Conservation (phyloP, 1,139 yeast species). For the Yamadazyma blattariae region DNA sequence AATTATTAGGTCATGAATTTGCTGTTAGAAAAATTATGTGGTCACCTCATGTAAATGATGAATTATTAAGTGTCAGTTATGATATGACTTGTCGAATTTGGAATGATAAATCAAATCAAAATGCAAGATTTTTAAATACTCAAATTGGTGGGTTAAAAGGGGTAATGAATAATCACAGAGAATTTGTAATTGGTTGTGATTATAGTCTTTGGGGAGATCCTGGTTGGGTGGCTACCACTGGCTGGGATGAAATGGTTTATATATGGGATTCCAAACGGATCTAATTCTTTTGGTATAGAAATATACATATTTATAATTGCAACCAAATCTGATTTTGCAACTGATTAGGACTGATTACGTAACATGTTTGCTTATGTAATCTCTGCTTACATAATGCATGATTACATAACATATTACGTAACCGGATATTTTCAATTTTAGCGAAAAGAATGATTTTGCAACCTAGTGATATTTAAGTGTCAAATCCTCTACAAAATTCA, state of each 20-base stretch:
- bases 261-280: constrained; percentile 84
- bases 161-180: constrained; percentile 71
- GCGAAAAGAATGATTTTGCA: too few relatives aligned
- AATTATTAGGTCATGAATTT: constrained; percentile 82
- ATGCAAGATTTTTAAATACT: constrained; percentile 43
- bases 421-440: too few relatives aligned
- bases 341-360: too few relatives aligned
- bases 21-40: constrained; percentile 81
- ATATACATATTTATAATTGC: too few relatives aligned
- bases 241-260: constrained; percentile 95
- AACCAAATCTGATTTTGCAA: too few relatives aligned
- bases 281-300: too few relatives aligned
- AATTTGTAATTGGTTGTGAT: constrained; percentile 93
- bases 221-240: constrained; percentile 92
- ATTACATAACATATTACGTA: too few relatives aligned
- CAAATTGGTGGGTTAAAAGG: constrained; percentile 44
- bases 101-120: constrained; percentile 64
- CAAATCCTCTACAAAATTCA: too few relatives aligned
- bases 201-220: constrained; percentile 97
- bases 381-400: too few relatives aligned
- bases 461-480: too few relatives aligned
- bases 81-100: constrained; percentile 92
- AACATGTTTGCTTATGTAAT: too few relatives aligned
- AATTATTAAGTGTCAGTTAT: constrained; percentile 74
- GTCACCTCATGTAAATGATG: constrained; percentile 84